Evolutionary conservation across 495 filamentous ascomycete genomes (phyloP), one percentile per base, ranked within the genome.

Genomic region (Gamarada debralockiae): DNA sequence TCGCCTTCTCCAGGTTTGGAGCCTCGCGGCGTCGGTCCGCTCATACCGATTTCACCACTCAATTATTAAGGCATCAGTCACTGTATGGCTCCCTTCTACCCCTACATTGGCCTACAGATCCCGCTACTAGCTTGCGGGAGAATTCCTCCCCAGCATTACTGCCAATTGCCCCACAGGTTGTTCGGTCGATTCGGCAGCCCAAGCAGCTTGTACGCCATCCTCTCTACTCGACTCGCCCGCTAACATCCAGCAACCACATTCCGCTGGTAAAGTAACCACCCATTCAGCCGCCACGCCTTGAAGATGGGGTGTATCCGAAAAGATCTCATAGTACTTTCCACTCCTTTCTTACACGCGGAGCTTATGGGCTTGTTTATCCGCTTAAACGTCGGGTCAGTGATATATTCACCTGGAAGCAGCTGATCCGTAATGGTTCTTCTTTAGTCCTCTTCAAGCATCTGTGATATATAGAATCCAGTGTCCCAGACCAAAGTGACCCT

Each of bases 281-380:
- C 13, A 57, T 61, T 58, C 52, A 62, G 59, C 59, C 59, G 56
- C 50, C 37, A 42, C 37, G 20, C 29, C 22, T 29, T 36, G 9
- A 43, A 46, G 34, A 57, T 46, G 50, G 15, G n/a, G 25, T 38
- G 31, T 37, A 22, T 44, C 59, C 52, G 43, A 53, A 37, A 46
- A 46, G 36, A 40, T 62, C 42, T 46, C 47, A 46, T 55, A 36
- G 42, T 50, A 21, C 39, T 23, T 44, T 52, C 21, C 33, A 27
- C 46, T 51, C 10, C 15, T 21, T n/a, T 50, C 42, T 31, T 38
- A 56, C 40, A 41, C 38, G 33, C 53, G 49, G 57, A 56, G 40
- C 36, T 46, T 48, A n/a, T n/a, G 42, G 51, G 42, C 51, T 22
- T 52, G 23, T 62, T 52, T 55, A 62, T 46, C 59, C 59, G 59